Base-by-base conservation (phyloP, 2,329 filamentous ascomycete genomes). In the Calonectria multiphialidica region DNA sequence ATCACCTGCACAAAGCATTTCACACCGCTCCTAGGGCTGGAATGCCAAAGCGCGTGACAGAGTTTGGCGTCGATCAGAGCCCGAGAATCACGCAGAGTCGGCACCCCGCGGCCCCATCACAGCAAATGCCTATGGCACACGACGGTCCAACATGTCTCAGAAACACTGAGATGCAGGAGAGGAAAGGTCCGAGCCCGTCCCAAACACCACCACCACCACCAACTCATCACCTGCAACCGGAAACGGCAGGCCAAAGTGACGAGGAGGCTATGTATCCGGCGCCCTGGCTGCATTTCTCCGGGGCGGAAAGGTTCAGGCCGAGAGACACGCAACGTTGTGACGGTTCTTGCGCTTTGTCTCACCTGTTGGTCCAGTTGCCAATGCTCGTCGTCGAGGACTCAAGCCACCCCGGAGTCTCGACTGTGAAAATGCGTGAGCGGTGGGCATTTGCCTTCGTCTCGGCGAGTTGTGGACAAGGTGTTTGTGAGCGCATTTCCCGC, bases 21-120 rank as follows among this genome's bases (percentile, higher is more conserved):
- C 25, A 62, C 57, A 62, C 57, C 57, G 57, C 57, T 62, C 28
- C 57, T 45, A 62, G 40, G 53, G 37, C 40, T 62, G 28, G 57
- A 62, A 62, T 62, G 57, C 57, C 57, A 28, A 62, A 62, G 57
- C 57, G 57, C 57, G 40, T 62, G 57, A 62, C 40, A 62, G 25
- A 62, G 37, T 45, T 62, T 62, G 37, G 37, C 57, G 57, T 62
- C 57, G 57, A 62, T 62, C 57, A 25, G 53, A 59, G 53, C 53
- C 53, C 21, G 33, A 59, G 53, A 59, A 59, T n/a, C 53, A 40
- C 33, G 21, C 35, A 40, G 15, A 57, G 57, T 28, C 21, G 57
- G 35, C 57, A 61, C 53, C 53, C 53, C 40, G 57, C 57, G 57
- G 28, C 42, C 40, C 40, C 37, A 62, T 45, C 28, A 10, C 37